phyloP scores from a whole-genome alignment of 768 basidiomycete genomes.

The Lanmaoa rubissima region DNA sequence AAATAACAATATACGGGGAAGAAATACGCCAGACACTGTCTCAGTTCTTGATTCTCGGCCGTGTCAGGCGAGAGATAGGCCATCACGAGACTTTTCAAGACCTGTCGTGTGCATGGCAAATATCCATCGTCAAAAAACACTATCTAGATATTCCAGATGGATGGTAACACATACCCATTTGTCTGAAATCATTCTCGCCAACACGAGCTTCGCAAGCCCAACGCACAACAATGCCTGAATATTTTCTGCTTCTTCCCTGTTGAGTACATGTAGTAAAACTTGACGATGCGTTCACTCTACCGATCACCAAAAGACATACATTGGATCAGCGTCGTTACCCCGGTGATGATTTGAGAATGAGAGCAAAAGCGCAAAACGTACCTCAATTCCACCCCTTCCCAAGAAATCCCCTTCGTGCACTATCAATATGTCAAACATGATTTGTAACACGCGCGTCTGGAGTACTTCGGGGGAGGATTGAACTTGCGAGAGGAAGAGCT shows the following conservation, averaged over 20 bases:
- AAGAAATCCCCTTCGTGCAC: conserved; percentile 71
- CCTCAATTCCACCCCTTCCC: conserved; percentile 39
- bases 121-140: neutral
- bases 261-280: conserved; percentile 55
- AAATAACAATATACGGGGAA: conserved; percentile 85
- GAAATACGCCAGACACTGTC: conserved; percentile 86
- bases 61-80: conserved; percentile 82
- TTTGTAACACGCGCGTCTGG: conserved; percentile 71
- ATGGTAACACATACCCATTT: conserved; percentile 49
- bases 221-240: conserved; percentile 73
- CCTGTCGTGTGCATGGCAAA: conserved; percentile 29
- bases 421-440: too few relatives aligned
- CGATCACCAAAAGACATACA: neutral
- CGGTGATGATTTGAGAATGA: neutral
- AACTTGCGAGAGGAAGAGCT: conserved; percentile 79
- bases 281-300: conserved; percentile 59
- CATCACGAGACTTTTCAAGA: conserved; percentile 48
- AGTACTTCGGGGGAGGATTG: conserved; percentile 61
- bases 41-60: conserved; percentile 73
- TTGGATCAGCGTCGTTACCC: neutral
- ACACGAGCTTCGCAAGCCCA: conserved; percentile 83
- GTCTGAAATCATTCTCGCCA: conserved; percentile 73
- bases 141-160: neutral
- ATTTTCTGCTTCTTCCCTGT: conserved; percentile 52
- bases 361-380: conserved; percentile 14